Conservation (phyloP, 2,329 filamentous ascomycete species). For the Verticillium longisporum region DNA sequence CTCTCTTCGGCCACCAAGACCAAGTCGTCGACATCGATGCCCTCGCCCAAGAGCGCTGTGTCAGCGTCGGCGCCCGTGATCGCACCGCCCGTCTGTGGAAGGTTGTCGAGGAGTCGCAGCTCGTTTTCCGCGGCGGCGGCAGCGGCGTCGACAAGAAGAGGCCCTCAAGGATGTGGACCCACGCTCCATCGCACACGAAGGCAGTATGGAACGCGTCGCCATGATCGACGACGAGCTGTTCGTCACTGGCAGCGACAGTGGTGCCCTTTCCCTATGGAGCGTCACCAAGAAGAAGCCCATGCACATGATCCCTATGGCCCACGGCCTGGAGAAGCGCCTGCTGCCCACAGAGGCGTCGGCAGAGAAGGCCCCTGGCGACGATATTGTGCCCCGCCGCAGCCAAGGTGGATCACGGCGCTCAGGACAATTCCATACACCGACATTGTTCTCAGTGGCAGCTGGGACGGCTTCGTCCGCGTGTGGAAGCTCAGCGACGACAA, state of each 20-base stretch:
- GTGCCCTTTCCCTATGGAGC: conserved; percentile 79
- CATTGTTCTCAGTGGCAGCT: conserved; percentile 83
- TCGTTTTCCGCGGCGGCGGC: conserved; percentile 86
- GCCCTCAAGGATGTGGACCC: conserved; percentile 31
- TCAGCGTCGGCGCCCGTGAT: conserved; percentile 86
- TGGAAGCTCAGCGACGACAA: conserved; percentile 86
- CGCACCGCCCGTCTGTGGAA: conserved; percentile 93
- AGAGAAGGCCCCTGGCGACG: conserved; percentile 55
- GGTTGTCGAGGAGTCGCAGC: conserved; percentile 87
- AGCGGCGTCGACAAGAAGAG: conserved; percentile 42
- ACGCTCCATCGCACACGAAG: conserved; percentile 59
- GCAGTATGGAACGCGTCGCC: conserved; percentile 85
- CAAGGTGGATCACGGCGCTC: conserved; percentile 87
- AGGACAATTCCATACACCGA: conserved; percentile 84
- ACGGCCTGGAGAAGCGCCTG: conserved; percentile 73
- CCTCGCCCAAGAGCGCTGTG: conserved; percentile 77
- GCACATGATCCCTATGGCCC: conserved; percentile 70
- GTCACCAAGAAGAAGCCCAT: conserved; percentile 92
- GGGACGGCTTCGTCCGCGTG: conserved; percentile 81
- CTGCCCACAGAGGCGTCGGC: conserved; percentile 64
- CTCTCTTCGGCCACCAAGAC: conserved; percentile 93
- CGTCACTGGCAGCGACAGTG: conserved; percentile 90
- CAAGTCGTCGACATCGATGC: conserved; percentile 78
- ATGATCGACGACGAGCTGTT: conserved; percentile 86
- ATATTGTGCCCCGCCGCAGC: conserved; percentile 59